Evolutionary conservation across 257 asterid species (phyloP).

Genomic region (Rehmannia glutinosa): DNA sequence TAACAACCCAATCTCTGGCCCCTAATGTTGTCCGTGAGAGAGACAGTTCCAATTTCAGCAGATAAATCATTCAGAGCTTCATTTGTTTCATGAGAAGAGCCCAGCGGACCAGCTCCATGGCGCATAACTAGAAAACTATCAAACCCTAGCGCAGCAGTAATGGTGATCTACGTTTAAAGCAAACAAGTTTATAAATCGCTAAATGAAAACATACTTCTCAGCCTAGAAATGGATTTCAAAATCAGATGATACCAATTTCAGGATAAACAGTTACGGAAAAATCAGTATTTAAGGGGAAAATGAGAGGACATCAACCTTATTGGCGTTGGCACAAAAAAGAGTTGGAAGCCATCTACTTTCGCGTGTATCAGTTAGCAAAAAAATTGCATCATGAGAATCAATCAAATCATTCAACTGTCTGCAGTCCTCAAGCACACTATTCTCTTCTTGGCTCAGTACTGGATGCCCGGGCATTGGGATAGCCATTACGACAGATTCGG

Average conservation of each 20-base stretch:
- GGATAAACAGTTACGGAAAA: neutral
- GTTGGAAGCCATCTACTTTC: slow-evolving; percentile 99
- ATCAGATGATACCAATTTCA: neutral
- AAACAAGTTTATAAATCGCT: slow-evolving; percentile 9
- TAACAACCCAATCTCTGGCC: slow-evolving; percentile 83
- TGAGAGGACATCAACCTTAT: slow-evolving; percentile 57
- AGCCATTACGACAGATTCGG: slow-evolving; percentile 78
- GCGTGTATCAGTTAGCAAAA: slow-evolving; percentile 89
- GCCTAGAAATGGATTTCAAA: neutral
- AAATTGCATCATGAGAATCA: slow-evolving; percentile 75
- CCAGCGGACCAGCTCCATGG: slow-evolving; percentile 84
- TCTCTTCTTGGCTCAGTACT: slow-evolving; percentile 62
- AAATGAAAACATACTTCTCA: neutral
- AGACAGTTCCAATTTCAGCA: slow-evolving; percentile 33
- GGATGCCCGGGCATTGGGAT: slow-evolving; percentile 99
- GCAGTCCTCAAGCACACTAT: slow-evolving; percentile 68
- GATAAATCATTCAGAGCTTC: slow-evolving; percentile 32
- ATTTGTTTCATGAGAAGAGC: slow-evolving; percentile 28
- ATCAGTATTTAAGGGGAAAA: neutral
- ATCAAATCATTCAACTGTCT: slow-evolving; percentile 55
- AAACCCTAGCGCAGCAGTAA: slow-evolving; percentile 92
- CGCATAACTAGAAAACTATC: slow-evolving; percentile 98
- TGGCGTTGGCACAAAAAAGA: slow-evolving; percentile 77
- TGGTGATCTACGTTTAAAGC: slow-evolving; percentile 53
- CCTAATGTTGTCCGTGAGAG: slow-evolving; percentile 26